These are phyloP conservation scores for Podospora anserina DNA, from an alignment of 495 filamentous ascomycete species.

Conservation along the genomic window DNA sequence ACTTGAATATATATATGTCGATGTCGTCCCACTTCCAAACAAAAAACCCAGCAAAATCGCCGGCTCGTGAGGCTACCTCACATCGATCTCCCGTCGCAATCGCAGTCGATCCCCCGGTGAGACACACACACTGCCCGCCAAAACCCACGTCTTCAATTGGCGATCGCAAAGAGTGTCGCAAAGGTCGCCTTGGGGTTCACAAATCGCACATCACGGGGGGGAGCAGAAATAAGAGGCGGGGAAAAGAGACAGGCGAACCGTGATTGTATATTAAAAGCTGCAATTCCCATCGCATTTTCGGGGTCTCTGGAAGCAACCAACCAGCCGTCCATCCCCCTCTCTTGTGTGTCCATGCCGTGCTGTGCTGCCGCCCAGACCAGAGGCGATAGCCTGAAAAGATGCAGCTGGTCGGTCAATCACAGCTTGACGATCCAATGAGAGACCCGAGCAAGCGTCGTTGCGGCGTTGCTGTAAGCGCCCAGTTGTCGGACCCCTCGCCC, in stretches of 20 bases:
- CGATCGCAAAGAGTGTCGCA: background rate
- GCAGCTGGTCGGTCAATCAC: slow-evolving; percentile 33
- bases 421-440: slow-evolving; percentile 29
- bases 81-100: background rate
- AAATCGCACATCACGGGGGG: background rate
- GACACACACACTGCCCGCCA: background rate
- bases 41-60: background rate
- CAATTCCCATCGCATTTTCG: background rate
- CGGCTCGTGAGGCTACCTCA: background rate
- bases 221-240: background rate
- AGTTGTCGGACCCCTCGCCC: slow-evolving; percentile 10
- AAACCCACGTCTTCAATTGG: background rate
- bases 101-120: background rate
- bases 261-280: background rate
- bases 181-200: background rate
- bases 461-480: slow-evolving; percentile 30
- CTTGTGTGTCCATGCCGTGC: background rate
- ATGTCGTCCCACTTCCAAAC: background rate
- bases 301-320: background rate
- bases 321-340: background rate
- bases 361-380: slow-evolving; percentile 25
- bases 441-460: slow-evolving; percentile 12
- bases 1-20: background rate
- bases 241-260: background rate
- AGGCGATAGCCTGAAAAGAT: slow-evolving; percentile 30